A percentile compares a stretch with the other conserved stretches of the same genome.
phyloP scores from a whole-genome alignment of 108 stramenopile genomes.

The Parietichytrium sp. region DNA sequence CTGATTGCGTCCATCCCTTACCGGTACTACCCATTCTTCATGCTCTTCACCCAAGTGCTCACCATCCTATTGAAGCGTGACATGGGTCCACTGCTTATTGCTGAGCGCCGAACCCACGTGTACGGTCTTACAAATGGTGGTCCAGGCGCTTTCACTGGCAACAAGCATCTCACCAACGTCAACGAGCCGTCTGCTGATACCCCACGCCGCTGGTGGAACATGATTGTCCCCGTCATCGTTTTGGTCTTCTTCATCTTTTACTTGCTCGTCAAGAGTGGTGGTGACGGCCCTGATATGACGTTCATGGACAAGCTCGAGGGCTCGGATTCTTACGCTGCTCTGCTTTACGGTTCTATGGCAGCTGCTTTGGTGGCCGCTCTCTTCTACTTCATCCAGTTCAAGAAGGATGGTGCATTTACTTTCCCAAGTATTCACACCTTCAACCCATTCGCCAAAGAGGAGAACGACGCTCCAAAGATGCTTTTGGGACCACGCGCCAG shows the following conservation, averaged over 20 bases:
- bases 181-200: slow-evolving; percentile 57
- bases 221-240: slow-evolving; percentile 51
- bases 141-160: slow-evolving; percentile 47
- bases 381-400: slow-evolving; percentile 63
- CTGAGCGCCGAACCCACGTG: slow-evolving; percentile 63
- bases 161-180: slow-evolving; percentile 28
- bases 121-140: slow-evolving; percentile 71
- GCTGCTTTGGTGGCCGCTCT: slow-evolving; percentile 48
- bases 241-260: slow-evolving; percentile 66
- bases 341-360: slow-evolving; percentile 67
- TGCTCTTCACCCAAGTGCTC: slow-evolving; percentile 49
- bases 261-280: slow-evolving; percentile 62
- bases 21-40: slow-evolving; percentile 61
- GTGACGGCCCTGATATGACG: slow-evolving; percentile 49
- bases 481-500: slow-evolving; percentile 54
- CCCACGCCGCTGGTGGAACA: slow-evolving; percentile 62
- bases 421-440: neutral
- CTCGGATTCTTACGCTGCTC: slow-evolving; percentile 60
- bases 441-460: neutral
- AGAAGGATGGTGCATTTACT: slow-evolving; percentile 45
- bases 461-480: neutral
- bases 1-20: slow-evolving; percentile 66
- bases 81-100: slow-evolving; percentile 69
- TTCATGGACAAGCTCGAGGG: slow-evolving; percentile 62
- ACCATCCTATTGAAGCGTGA: slow-evolving; percentile 55